Evolutionary conservation across 345 rosid species (phyloP).

Genomic region (Bretschneidera sinensis): DNA sequence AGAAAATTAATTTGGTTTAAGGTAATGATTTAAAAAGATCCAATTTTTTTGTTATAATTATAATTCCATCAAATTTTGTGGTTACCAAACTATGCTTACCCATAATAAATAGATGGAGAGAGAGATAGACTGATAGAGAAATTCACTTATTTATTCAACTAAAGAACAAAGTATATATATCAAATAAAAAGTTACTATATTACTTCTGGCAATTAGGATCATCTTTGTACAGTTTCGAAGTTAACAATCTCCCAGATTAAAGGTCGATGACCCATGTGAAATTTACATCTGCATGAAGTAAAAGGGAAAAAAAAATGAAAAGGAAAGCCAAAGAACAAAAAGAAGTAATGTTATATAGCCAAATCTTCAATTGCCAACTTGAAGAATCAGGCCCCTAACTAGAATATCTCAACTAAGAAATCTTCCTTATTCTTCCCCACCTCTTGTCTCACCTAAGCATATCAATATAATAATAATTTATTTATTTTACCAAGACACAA

Average conservation of each 20-base stretch:
- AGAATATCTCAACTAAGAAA: neutral
- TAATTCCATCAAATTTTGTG: no score
- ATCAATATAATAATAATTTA: neutral
- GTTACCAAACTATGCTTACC: no score
- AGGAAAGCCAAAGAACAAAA: neutral
- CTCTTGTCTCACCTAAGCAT: neutral
- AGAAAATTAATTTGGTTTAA: no score
- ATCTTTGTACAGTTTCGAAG: constrained; percentile 29
- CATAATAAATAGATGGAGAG: no score
- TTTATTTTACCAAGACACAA: neutral
- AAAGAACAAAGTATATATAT: no score
- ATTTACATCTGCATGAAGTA: constrained; percentile 15
- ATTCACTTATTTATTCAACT: no score
- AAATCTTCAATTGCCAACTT: neutral
- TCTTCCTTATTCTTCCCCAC: neutral
- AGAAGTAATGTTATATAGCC: no score
- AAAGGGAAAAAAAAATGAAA: constrained; percentile 14
- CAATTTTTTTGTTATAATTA: no score
- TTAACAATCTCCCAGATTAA: constrained; percentile 5
- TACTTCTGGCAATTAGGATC: neutral
- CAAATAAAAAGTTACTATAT: no score
- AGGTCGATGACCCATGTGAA: neutral
- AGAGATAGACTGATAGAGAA: no score
- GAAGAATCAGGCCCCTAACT: neutral
- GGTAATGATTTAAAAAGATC: no score